Conservation (phyloP, 495 filamentous ascomycete species). For the Podospora bellae-mahoneyi region DNA sequence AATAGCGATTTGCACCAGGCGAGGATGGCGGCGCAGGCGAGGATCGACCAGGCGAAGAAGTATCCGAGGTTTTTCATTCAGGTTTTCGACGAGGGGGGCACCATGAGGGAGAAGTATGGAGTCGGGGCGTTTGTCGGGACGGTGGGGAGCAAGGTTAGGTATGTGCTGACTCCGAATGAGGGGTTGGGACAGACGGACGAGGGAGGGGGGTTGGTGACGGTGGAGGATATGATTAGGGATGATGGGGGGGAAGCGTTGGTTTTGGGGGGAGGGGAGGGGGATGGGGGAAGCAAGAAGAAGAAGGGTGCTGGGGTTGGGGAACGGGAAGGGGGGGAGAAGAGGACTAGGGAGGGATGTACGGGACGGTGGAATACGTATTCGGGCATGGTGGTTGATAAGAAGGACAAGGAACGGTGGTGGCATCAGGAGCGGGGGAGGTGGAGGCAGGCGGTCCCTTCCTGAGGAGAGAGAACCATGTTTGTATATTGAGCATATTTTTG, state of each 20-base stretch:
- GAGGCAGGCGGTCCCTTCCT: slow-evolving; percentile 37
- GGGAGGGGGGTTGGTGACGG: slow-evolving; percentile 50
- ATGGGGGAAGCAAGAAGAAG: slow-evolving; percentile 15
- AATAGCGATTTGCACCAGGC: slow-evolving; percentile 49
- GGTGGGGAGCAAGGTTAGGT: slow-evolving; percentile 54
- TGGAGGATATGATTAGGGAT: slow-evolving; percentile 48
- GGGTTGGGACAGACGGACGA: slow-evolving; percentile 49
- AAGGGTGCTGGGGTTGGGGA: slow-evolving; percentile 17
- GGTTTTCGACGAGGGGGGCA: slow-evolving; percentile 53
- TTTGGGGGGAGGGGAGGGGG: slow-evolving; percentile 12
- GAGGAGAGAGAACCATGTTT: slow-evolving; percentile 1
- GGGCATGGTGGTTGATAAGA: slow-evolving; percentile 40
- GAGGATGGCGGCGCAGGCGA: slow-evolving; percentile 53
- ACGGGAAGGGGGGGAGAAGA: slow-evolving; percentile 18
- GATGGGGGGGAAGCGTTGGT: slow-evolving; percentile 43
- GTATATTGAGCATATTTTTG: background rate
- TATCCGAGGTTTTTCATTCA: slow-evolving; percentile 50
- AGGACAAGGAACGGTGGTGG: slow-evolving; percentile 48
- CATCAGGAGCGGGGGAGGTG: slow-evolving; percentile 50
- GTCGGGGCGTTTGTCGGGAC: slow-evolving; percentile 58
- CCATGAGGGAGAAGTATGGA: slow-evolving; percentile 41
- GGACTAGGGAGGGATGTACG: slow-evolving; percentile 46
- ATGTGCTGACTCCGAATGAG: slow-evolving; percentile 55
- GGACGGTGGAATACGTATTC: slow-evolving; percentile 54
- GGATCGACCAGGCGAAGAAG: slow-evolving; percentile 54